Percentiles rank a stretch among this genome's conserved stretches.
Conservation (phyloP, 108 stramenopile species). For the Cyclotella kingstonii region DNA sequence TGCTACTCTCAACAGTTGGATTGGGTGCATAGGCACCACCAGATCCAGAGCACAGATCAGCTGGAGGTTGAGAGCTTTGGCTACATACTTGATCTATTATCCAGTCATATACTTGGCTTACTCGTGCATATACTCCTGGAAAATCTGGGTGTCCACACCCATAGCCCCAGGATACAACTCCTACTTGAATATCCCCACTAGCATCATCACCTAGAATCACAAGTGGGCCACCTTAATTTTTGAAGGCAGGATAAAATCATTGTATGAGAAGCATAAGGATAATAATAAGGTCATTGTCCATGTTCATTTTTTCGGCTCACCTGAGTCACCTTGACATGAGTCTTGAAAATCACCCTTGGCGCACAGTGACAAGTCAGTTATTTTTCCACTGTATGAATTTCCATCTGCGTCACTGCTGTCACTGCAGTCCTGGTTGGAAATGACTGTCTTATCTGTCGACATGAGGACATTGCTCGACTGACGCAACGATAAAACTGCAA, state of each 20-base stretch:
- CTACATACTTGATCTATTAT: conserved; percentile 15
- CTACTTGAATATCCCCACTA: conserved; percentile 29
- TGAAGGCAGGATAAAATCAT: not conserved
- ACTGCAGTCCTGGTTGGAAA: conserved; percentile 43
- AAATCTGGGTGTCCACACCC: conserved; percentile 24
- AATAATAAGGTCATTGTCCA: not conserved
- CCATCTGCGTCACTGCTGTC: conserved; percentile 15
- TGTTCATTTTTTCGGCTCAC: too few relatives aligned
- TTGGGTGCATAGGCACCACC: not conserved
- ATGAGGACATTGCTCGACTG: conserved; percentile 8
- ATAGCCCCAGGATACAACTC: conserved; percentile 35
- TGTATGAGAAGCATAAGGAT: not conserved
- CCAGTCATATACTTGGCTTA: conserved; percentile 28
- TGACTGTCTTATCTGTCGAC: conserved; percentile 10
- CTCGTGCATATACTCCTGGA: conserved; percentile 42
- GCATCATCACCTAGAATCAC: conserved; percentile 18
- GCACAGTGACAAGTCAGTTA: conserved; percentile 35
- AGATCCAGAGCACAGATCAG: not conserved
- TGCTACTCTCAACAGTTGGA: too few relatives aligned
- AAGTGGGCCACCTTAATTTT: conserved; percentile 28
- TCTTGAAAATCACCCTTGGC: conserved; percentile 16
- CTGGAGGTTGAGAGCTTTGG: conserved; percentile 6
- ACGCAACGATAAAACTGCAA: not conserved
- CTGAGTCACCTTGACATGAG: conserved; percentile 32
- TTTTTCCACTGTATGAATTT: conserved; percentile 9